Percentiles rank a stretch among this genome's conserved stretches.
phyloP scores from a whole-genome alignment of 345 rosid genomes.

The Bruguiera gymnorhiza region DNA sequence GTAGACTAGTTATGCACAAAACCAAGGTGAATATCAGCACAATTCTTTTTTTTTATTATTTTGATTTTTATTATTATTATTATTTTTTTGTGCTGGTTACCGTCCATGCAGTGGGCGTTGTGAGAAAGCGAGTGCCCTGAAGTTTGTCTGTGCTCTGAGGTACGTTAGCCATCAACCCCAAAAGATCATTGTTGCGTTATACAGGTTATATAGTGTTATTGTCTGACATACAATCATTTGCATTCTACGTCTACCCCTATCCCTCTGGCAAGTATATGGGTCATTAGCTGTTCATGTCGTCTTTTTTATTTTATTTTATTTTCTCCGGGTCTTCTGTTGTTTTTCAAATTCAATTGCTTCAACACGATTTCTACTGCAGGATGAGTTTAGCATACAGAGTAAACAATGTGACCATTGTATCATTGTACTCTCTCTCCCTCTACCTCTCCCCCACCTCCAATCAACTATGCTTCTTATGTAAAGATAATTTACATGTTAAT shows the following conservation, averaged over 20 bases:
- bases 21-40: not conserved
- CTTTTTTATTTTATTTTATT: not conserved
- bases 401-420: conserved; percentile 75
- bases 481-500: not conserved
- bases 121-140: conserved; percentile 63
- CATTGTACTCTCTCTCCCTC: conserved; percentile 40
- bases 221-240: too few species aligned
- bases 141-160: conserved; percentile 74
- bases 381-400: conserved; percentile 68
- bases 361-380: conserved; percentile 72
- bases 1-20: not conserved
- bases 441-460: not conserved
- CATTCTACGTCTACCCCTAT: too few species aligned
- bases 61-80: not conserved
- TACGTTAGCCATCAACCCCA: not conserved
- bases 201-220: too few species aligned
- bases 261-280: not conserved
- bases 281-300: not conserved
- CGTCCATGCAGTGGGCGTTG: conserved; percentile 71
- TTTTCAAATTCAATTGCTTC: conserved; percentile 53
- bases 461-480: not conserved
- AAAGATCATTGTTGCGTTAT: too few species aligned
- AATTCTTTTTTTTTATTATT: conserved; percentile 36
- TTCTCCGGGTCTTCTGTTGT: conserved; percentile 36
- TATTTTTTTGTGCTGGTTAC: conserved; percentile 67